Evolutionary conservation across 140 eudicot species (phyloP).

Genomic region (Flaveria floridana): DNA sequence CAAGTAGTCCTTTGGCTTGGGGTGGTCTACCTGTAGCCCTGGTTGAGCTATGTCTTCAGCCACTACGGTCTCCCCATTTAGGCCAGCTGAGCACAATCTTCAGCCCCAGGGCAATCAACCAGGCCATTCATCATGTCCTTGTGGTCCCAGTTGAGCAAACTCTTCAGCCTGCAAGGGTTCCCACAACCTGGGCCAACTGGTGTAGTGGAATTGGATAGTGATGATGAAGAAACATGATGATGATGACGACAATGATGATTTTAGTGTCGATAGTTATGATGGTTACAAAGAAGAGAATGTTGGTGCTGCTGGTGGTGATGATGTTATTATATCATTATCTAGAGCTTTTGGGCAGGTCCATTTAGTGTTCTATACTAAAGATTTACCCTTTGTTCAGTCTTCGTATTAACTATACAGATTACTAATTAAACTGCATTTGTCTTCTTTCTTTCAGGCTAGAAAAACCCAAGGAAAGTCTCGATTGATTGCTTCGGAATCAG

Average conservation of each 20-base stretch:
- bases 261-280: not conserved
- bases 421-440: not conserved
- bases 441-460: conserved; percentile 42
- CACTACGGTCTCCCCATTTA: conserved; percentile 30
- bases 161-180: conserved; percentile 14
- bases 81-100: conserved; percentile 34
- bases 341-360: conserved; percentile 58
- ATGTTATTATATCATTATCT: conserved; percentile 54
- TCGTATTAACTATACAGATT: not conserved
- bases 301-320: conserved; percentile 44
- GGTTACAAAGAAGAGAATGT: not conserved
- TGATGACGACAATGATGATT: not conserved
- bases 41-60: not conserved
- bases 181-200: conserved; percentile 43
- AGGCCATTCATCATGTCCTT: not conserved
- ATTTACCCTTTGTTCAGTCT: not conserved
- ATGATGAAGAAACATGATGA: not conserved
- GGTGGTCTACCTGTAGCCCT: not conserved
- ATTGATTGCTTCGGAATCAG: conserved; percentile 47
- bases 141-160: not conserved
- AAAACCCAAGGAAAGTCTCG: conserved; percentile 29
- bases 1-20: too few relatives aligned
- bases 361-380: not conserved
- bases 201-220: conserved; percentile 31
- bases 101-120: conserved; percentile 26